Conservation (phyloP, 2,329 filamentous ascomycete genomes). For the Albifimbria verrucaria region DNA sequence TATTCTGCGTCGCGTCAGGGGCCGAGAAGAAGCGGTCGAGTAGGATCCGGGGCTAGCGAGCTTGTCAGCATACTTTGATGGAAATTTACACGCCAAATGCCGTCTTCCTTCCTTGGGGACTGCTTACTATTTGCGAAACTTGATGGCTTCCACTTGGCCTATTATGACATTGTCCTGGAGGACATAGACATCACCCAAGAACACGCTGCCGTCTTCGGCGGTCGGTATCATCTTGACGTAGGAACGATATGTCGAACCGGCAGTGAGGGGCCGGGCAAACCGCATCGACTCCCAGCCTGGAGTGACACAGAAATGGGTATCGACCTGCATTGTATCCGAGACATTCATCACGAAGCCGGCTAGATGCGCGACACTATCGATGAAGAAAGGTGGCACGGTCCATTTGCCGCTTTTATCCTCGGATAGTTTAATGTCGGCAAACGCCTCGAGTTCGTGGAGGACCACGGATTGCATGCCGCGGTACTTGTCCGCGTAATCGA, state of each 20-base stretch:
- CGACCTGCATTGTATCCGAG: slow-evolving; percentile 51
- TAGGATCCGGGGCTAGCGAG: slow-evolving; percentile 62
- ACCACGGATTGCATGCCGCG: slow-evolving; percentile 56
- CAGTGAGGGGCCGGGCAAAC: slow-evolving; percentile 44
- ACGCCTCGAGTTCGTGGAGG: slow-evolving; percentile 21
- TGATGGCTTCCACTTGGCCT: slow-evolving; percentile 50
- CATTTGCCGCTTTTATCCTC: slow-evolving; percentile 50
- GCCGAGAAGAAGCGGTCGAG: slow-evolving; percentile 63
- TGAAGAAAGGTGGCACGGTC: slow-evolving; percentile 46
- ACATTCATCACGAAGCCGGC: slow-evolving; percentile 57
- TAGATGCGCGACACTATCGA: slow-evolving; percentile 55
- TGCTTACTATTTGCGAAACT: too few species aligned
- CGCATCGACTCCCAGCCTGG: slow-evolving; percentile 54
- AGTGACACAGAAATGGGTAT: slow-evolving; percentile 52
- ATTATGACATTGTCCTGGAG: slow-evolving; percentile 50
- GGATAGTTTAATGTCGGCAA: slow-evolving; percentile 47
- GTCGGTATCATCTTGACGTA: slow-evolving; percentile 57
- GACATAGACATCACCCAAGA: slow-evolving; percentile 51
- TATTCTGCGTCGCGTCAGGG: slow-evolving; percentile 32
- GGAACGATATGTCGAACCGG: slow-evolving; percentile 46
- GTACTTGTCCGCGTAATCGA: slow-evolving; percentile 52
- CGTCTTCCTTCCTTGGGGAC: too few species aligned
- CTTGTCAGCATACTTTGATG: too few species aligned
- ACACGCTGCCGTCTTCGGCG: slow-evolving; percentile 36
- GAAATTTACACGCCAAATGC: too few species aligned